A percentile compares a stretch with the other conserved stretches of the same genome.
phyloP scores from a whole-genome alignment of 495 filamentous ascomycete species.

The Bombardia bombarda region DNA sequence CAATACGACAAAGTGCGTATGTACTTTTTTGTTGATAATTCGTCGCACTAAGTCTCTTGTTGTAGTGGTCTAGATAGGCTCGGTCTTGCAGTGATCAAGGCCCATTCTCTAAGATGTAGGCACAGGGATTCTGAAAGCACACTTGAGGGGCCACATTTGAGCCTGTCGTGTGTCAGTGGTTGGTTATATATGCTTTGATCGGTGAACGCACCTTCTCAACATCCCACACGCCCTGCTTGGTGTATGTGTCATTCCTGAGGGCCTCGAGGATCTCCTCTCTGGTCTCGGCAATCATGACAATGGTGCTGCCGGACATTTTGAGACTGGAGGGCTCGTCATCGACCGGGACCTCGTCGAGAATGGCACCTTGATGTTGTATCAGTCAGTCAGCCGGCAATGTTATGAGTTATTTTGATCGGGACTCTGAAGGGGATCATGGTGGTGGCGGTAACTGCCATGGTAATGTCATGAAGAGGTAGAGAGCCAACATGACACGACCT shows the following conservation, averaged over 20 bases:
- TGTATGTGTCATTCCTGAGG: constrained; percentile 68
- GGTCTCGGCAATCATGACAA: constrained; percentile 54
- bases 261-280: constrained; percentile 61
- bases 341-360: constrained; percentile 58
- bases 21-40: too few species aligned
- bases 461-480: too few species aligned
- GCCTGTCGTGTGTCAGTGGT: constrained; percentile 9
- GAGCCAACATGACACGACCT: too few species aligned
- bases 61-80: too few species aligned
- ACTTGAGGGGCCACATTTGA: constrained; percentile 37
- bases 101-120: too few species aligned
- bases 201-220: constrained; percentile 51
- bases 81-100: too few species aligned
- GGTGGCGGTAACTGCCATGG: too few species aligned
- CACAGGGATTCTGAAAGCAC: constrained; percentile 31
- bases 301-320: constrained; percentile 60
- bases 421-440: too few species aligned
- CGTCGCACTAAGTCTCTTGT: too few species aligned
- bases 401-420: background rate
- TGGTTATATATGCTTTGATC: background rate
- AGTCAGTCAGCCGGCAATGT: background rate
- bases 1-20: too few species aligned
- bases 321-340: constrained; percentile 49
- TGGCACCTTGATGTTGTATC: constrained; percentile 44
- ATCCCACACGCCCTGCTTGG: constrained; percentile 71